These are phyloP conservation scores for Pseudevernia furfuracea DNA, from an alignment of 495 filamentous ascomycete genomes.

Conservation along the genomic window DNA sequence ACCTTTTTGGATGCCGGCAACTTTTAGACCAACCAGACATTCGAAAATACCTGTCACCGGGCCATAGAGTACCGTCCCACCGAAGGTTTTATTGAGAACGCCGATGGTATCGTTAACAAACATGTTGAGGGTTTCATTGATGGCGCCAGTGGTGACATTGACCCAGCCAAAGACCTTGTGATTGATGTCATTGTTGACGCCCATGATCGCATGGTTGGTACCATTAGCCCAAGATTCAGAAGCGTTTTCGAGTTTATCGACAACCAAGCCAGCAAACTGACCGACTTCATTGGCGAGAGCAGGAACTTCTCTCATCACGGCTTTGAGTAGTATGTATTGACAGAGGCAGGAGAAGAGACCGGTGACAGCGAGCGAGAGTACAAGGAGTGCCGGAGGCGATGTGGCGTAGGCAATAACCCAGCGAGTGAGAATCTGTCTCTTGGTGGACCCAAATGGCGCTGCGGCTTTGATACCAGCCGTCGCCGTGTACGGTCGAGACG, in stretches of 20 bases:
- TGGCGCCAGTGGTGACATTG: constrained; percentile 64
- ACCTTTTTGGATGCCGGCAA: constrained; percentile 68
- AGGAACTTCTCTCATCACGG: constrained; percentile 68
- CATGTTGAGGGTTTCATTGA: constrained; percentile 79
- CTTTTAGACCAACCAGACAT: constrained; percentile 69
- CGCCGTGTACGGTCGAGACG: constrained; percentile 68
- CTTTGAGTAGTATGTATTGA: constrained; percentile 70
- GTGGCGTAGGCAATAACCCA: constrained; percentile 88
- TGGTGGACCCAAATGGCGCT: constrained; percentile 56
- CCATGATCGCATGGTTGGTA: constrained; percentile 64
- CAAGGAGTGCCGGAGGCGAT: constrained; percentile 73
- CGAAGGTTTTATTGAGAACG: constrained; percentile 69
- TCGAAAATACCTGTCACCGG: constrained; percentile 66
- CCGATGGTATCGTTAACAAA: constrained; percentile 68
- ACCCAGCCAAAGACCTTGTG: constrained; percentile 83
- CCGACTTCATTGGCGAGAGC: constrained; percentile 68
- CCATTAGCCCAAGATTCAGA: constrained; percentile 68
- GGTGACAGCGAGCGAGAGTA: constrained; percentile 76
- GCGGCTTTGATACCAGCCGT: constrained; percentile 64
- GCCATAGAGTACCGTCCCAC: constrained; percentile 63
- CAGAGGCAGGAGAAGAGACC: constrained; percentile 78
- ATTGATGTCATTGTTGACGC: constrained; percentile 68
- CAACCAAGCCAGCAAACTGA: constrained; percentile 73
- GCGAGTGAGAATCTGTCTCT: constrained; percentile 61
- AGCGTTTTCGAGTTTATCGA: constrained; percentile 59